Evolutionary conservation across 1,284 basidiomycete species (phyloP), one percentile per base, ranked within the genome.

Genomic region (Leccinum angustisporum): DNA sequence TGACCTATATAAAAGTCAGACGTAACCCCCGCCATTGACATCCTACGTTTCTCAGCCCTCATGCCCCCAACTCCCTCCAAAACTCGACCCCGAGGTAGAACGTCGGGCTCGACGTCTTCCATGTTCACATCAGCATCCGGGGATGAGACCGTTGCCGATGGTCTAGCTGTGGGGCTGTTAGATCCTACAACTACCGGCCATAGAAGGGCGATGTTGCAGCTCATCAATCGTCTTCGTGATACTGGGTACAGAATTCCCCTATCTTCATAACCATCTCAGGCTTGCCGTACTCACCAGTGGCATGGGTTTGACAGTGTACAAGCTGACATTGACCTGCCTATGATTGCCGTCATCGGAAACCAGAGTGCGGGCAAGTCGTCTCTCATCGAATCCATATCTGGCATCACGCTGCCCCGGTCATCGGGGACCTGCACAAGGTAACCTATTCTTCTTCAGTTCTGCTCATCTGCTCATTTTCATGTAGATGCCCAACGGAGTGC

Each of bases 281-380:
- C 27, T 27, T 30, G 16, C 5, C 21, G 10, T 5, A 11, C 18
- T 56, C 11, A 62, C 51, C 13, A 27, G 21, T 31, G 27, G 21
- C 18, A 10, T 48, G 10, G 38, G n/a, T 61, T 55, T 18, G 16
- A 1, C 31, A 90, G 87, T 0, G 83, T 86, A 0, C 82, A 87
- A 64, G 76, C 81, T 1, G 87, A 90, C 56, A 83, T 91, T 3
- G 87, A 90, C 67, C 75, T 91, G 0, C 89, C 90, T 0, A 80
- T 83, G 66, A 88, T 91, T 16, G 87, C 84, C 0, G 89, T 87
- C 53, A 81, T 90, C 9, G 87, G 87, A 0, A 80, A 78, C 8
- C 87, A 90, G 65, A 87, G 85, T 54, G 85, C 86, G 0, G 90
- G 90, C 0, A 92, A 92, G 66, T 89, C 87, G 0, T 90, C 87